Percentiles rank a stretch among this genome's conserved stretches.
Conservation (phyloP, 371 early-diverging fungal genomes). For the Smittium mucronatum region DNA sequence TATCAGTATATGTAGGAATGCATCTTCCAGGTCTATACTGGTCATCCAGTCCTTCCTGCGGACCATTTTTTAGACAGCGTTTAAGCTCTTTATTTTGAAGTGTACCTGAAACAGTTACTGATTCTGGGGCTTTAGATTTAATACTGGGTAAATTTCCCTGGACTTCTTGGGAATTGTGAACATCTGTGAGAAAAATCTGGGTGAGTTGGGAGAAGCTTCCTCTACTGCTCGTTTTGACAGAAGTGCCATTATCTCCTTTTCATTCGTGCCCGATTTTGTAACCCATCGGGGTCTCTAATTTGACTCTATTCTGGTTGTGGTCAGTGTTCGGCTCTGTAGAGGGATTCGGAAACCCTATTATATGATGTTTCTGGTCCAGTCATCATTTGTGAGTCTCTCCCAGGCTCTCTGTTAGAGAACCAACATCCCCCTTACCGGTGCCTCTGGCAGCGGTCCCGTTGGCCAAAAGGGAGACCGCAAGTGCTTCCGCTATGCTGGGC, state of each 20-base stretch:
- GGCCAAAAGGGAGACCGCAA: not conserved
- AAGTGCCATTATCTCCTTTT: not conserved
- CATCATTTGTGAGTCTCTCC: not conserved
- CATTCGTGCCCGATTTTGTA: not conserved
- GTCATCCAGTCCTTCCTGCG: conserved; percentile 23
- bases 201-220: not conserved
- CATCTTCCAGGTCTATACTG: conserved; percentile 25
- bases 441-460: not conserved
- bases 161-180: not conserved
- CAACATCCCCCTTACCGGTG: not conserved
- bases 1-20: conserved; percentile 30
- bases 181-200: not conserved
- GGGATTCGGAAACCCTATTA: not conserved
- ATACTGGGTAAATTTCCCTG: not conserved
- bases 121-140: not conserved
- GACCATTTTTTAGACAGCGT: conserved; percentile 23
- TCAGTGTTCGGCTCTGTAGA: not conserved
- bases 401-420: not conserved
- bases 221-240: not conserved
- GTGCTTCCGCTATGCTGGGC: not conserved
- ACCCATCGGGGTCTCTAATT: not conserved
- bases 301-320: not conserved
- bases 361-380: not conserved
- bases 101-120: not conserved
- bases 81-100: conserved; percentile 21